Evolutionary conservation across 371 early-diverging fungal species (phyloP), one percentile per base, ranked within the genome.

Genomic region (Smittium mucronatum): DNA sequence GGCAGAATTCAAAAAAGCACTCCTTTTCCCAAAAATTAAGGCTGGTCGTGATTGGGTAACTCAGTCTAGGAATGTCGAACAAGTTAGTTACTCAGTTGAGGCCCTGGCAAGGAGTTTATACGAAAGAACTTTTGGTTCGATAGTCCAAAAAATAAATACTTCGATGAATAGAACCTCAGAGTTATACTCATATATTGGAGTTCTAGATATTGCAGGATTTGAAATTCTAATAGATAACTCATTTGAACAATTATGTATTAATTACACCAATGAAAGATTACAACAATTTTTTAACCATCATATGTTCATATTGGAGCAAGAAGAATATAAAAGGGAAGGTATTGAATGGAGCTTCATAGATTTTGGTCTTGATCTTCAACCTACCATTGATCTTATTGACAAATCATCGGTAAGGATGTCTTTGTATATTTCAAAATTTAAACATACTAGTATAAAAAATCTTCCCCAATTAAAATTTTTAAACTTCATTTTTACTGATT

Each of bases 241-340:
- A 73, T 99, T 99, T 84, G 99, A 99, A 78, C 99, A 99, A 78
- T 85, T 99, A 31, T 97, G 95, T 78, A 99, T 99, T 83, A 99
- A 99, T 81, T 99, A 99, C 80, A 98, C 99, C 36, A 99, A 99
- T 81, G 99, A 99, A 78, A 93, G 93, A 72, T 88, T 99, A 17
- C 99, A 99, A 79, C 99, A 99, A 76, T 99, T 99, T 82, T 99
- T 99, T 85, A 99, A 99, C 81, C 99, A 99, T 81, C 94, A 98
- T 77, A 99, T 99, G 99, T 99, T 99, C 83, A 90, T 94, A 47
- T 83, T 97, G 21, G 99, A 99, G 81, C 99, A 99, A 78, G 95
- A 97, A 77, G 97, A 98, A 76, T 99, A 99, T 83, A 81, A 87
- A 71, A 85, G 86, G 47, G 99, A 99, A 81, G 90, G 91, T 64